Conservation (phyloP, 495 filamentous ascomycete genomes). For the Bacidia rubella region DNA sequence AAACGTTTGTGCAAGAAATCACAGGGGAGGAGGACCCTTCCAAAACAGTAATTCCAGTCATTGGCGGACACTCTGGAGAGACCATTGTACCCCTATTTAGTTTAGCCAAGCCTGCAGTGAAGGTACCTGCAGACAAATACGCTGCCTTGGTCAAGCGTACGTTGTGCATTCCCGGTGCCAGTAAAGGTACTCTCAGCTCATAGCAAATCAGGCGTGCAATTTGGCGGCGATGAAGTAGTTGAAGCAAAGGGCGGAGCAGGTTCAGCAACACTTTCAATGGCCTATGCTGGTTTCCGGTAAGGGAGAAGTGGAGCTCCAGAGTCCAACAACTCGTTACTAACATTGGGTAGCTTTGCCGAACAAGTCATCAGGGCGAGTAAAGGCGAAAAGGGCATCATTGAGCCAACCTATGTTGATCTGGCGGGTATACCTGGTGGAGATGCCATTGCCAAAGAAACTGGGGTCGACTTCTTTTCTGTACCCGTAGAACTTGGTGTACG, state of each 20-base stretch:
- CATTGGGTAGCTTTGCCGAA: constrained; percentile 64
- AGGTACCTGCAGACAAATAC: constrained; percentile 75
- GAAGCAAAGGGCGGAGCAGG: constrained; percentile 93
- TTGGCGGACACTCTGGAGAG: constrained; percentile 93
- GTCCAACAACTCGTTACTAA: constrained; percentile 17
- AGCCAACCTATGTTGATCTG: constrained; percentile 91
- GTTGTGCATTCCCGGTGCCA: constrained; percentile 16
- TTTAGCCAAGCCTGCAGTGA: constrained; percentile 63
- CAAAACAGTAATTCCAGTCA: constrained; percentile 73
- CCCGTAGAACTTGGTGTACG: constrained; percentile 89
- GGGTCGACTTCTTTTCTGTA: constrained; percentile 89
- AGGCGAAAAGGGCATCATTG: constrained; percentile 81
- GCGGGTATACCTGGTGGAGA: constrained; percentile 79
- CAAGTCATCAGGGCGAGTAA: constrained; percentile 75
- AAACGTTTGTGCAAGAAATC: constrained; percentile 86
- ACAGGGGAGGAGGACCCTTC: constrained; percentile 69
- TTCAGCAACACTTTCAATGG: constrained; percentile 95
- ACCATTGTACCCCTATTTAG: constrained; percentile 97
- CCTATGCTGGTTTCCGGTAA: constrained; percentile 86
- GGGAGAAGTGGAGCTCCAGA: too few relatives aligned
- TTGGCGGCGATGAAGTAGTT: constrained; percentile 97
- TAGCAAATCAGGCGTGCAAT: constrained; percentile 59
- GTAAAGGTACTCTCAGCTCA: constrained; percentile 1
- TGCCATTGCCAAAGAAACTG: constrained; percentile 64
- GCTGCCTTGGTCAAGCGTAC: constrained; percentile 74